phyloP scores from a whole-genome alignment of 2,329 filamentous ascomycete genomes.

The Nothophoma quercina region DNA sequence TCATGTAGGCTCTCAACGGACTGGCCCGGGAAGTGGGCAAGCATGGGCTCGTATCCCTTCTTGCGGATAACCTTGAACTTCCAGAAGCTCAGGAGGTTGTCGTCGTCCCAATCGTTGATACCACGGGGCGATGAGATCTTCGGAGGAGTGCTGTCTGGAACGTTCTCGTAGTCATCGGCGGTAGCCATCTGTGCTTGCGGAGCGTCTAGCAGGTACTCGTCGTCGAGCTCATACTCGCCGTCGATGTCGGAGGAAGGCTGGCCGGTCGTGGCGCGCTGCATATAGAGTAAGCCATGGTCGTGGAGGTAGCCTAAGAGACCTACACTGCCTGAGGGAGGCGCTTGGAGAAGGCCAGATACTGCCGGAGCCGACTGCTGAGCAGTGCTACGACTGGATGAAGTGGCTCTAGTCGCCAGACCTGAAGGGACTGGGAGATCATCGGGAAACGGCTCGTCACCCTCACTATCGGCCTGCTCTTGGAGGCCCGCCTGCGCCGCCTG shows the following conservation, averaged over 20 bases:
- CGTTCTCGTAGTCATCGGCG: background rate
- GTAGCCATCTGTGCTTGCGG: background rate
- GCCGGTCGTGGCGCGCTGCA: too few relatives aligned
- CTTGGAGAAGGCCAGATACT: background rate
- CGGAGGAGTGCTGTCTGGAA: background rate
- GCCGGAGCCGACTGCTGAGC: background rate
- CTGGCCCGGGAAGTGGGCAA: constrained; percentile 1
- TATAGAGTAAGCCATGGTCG: too few relatives aligned
- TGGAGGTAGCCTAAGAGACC: background rate
- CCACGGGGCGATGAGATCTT: background rate
- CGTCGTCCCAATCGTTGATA: constrained; percentile 1
- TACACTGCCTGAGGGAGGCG: background rate
- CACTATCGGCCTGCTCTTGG: background rate
- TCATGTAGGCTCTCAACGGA: background rate
- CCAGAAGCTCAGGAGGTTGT: constrained; percentile 4
- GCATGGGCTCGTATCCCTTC: constrained; percentile 9
- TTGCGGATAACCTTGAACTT: constrained; percentile 6
- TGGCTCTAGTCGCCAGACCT: too few relatives aligned
- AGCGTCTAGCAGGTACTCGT: background rate
- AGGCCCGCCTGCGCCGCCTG: too few relatives aligned
- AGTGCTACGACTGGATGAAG: background rate
- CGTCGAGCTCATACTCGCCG: background rate
- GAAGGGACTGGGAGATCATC: background rate
- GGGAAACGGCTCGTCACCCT: background rate
- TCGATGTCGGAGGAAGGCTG: background rate